Base-by-base conservation (phyloP, 306 rosid genomes). In the Cucurbita moschata region DNA sequence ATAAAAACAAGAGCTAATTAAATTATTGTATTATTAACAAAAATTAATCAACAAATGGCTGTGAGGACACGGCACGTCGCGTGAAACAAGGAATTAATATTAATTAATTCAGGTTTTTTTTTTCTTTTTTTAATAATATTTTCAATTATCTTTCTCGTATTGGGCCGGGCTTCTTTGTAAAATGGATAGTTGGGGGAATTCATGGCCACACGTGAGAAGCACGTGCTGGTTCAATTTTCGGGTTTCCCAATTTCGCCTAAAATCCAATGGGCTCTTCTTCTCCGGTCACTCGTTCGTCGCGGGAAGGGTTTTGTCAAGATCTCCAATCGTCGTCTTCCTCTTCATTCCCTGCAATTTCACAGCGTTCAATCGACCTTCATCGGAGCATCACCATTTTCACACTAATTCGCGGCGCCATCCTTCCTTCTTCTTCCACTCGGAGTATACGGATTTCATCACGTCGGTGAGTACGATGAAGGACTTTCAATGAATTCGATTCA, bases 51-150 rank as follows among this genome's bases (percentile, higher is more conserved):
- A 69, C 47, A 70, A 69, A 69, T 50, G 58, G 74, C 11, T 7
- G 58, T 46, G 73, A 69, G 4, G 74, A 16, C 74, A 69, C 74
- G 74, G 74, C 74, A 70, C 74, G 74, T 70, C 46, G 46, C 74
- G 19, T 59, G 44, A 70, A 70, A 70, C 59, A 70, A 50, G 72
- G 40, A 10, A 44, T 67, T 46, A 30, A 49, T 68, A 12, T 49
- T 69, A 70, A 50, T 70, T 69, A 70, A 50, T 70, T 50, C 14
- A 30, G 7, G 42, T 3, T 69, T 69, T 3, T 30, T 30, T 30
- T 26, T 26, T 1, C 1, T 26, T 26, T 1, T 26, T 1, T 1
- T 26, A 26, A 26, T 26, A 26, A 23, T 44, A 26, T 26, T 2
- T 30, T 30, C 35, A 2, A 30, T 30, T 30, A 30, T 30, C 35